phyloP scores from a whole-genome alignment of 495 filamentous ascomycete genomes.

The Daldinia childiae region DNA sequence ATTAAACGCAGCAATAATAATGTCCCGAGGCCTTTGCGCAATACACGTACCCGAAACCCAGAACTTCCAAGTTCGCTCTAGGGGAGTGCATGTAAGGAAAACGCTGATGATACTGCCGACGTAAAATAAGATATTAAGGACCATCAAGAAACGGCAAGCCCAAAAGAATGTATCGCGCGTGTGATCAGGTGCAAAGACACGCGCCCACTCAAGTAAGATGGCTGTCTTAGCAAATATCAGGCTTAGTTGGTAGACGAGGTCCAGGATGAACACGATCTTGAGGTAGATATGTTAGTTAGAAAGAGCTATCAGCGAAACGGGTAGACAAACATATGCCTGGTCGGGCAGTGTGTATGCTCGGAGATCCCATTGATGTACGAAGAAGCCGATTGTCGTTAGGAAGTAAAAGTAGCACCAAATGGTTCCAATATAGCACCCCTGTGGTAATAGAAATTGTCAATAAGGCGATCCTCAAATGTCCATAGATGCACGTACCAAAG shows the following conservation, averaged over 20 bases:
- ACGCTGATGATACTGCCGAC: constrained; percentile 51
- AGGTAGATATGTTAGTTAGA: background rate
- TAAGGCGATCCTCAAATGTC: background rate
- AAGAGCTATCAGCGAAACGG: background rate
- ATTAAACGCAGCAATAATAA: background rate
- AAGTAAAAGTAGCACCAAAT: background rate
- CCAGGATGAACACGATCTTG: background rate
- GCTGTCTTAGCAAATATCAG: constrained; percentile 13
- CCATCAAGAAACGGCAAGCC: constrained; percentile 47
- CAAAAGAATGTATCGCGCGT: constrained; percentile 35
- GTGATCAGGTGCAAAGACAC: constrained; percentile 14
- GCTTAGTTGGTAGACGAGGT: background rate
- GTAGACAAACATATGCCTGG: background rate
- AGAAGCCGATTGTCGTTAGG: background rate
- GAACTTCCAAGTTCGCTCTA: constrained; percentile 40
- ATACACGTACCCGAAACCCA: constrained; percentile 20
- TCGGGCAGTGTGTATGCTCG: background rate
- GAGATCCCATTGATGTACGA: background rate
- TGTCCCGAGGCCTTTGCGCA: background rate
- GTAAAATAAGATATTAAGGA: constrained; percentile 51
- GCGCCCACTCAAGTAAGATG: constrained; percentile 21
- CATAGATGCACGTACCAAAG: background rate
- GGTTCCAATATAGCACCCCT: background rate
- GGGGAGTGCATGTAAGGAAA: constrained; percentile 55
- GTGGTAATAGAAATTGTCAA: background rate